phyloP scores from a whole-genome alignment of 768 basidiomycete genomes.

The Phanerodontia chrysosporium region DNA sequence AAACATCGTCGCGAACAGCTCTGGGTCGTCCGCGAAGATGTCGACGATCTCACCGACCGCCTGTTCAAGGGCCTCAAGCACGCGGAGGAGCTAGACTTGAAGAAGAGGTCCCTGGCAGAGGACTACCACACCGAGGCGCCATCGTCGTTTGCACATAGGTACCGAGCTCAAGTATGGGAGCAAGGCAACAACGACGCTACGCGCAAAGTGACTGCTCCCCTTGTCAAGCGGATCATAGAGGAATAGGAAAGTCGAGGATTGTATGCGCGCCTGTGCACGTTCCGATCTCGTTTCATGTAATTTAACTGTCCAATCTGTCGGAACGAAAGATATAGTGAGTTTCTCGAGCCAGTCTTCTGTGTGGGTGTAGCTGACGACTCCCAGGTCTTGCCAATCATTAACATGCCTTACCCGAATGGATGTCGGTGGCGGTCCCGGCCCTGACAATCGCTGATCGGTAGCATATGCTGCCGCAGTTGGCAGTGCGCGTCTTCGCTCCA shows the following conservation, averaged over 20 bases:
- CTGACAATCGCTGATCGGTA: too few species aligned
- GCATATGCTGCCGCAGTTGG: too few species aligned
- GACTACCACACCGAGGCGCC: conserved; percentile 25
- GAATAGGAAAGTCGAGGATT: conserved; percentile 9
- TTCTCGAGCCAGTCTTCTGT: not conserved
- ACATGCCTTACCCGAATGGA: too few species aligned
- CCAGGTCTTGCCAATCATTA: too few species aligned
- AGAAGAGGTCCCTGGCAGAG: conserved; percentile 32
- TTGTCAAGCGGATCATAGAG: conserved; percentile 60
- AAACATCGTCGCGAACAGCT: conserved; percentile 67
- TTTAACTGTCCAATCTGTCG: not conserved
- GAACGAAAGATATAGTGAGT: not conserved
- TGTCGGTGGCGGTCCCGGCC: too few species aligned
- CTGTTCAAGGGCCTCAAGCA: conserved; percentile 60
- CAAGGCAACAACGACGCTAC: conserved; percentile 62
- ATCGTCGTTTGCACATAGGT: conserved; percentile 25
- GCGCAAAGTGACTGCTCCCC: conserved; percentile 63
- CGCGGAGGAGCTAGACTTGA: conserved; percentile 45
- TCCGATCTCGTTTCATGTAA: not conserved
- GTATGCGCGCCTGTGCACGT: not conserved
- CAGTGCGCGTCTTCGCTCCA: too few species aligned
- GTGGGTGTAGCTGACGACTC: not conserved
- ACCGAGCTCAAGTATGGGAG: conserved; percentile 49
- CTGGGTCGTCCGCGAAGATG: conserved; percentile 50
- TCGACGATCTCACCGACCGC: conserved; percentile 36